Conservation (phyloP, 768 basidiomycete species). For the Boletus barrowsii region DNA sequence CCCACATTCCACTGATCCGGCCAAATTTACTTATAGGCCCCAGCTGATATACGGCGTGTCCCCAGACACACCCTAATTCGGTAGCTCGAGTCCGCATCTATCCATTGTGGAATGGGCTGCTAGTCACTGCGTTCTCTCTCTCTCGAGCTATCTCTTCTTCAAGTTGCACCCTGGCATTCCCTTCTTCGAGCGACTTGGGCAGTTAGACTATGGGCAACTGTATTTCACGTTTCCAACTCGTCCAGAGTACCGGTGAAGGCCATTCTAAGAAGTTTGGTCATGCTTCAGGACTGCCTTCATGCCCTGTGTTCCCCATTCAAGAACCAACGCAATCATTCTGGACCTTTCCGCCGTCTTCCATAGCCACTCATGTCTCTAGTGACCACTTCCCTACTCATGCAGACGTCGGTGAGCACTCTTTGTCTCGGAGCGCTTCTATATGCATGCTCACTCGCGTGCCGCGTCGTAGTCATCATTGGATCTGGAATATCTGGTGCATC, state of each 20-base stretch:
- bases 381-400: conserved; percentile 44
- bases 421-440: neutral
- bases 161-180: neutral
- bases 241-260: neutral
- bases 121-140: neutral
- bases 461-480: conserved; percentile 44
- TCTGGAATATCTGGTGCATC: conserved; percentile 51
- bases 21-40: neutral
- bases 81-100: conserved; percentile 14
- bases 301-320: conserved; percentile 48
- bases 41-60: neutral
- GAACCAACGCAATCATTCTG: conserved; percentile 62
- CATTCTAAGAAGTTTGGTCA: conserved; percentile 1
- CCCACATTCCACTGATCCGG: neutral
- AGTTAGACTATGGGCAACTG: conserved; percentile 25
- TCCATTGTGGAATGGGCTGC: conserved; percentile 6
- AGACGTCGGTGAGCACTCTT: conserved; percentile 45
- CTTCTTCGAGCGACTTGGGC: conserved; percentile 3
- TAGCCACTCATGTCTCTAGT: conserved; percentile 32
- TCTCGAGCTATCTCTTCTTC: neutral
- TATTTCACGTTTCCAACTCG: conserved; percentile 12
- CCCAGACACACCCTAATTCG: conserved; percentile 11
- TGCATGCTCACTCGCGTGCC: neutral
- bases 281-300: neutral
- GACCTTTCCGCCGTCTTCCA: conserved; percentile 51